Evolutionary conservation across 768 basidiomycete species (phyloP).

Genomic region (Suillus ampliporus): DNA sequence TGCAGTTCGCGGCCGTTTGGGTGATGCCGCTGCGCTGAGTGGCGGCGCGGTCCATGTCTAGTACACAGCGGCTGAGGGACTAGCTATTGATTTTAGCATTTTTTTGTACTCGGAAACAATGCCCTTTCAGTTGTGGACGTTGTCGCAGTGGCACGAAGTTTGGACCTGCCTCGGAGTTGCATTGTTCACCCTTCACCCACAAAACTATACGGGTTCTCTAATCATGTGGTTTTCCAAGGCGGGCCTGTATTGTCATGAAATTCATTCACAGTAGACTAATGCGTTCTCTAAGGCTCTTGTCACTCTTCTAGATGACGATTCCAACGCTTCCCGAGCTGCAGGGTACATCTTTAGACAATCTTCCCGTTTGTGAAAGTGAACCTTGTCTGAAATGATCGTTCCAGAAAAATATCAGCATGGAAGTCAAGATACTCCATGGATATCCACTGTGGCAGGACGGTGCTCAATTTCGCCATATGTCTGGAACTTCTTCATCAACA

Average conservation of each 20-base stretch:
- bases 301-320: constrained; percentile 2
- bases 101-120: constrained; percentile 1
- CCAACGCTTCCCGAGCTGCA: not conserved
- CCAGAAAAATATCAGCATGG: not conserved
- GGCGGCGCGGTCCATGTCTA: constrained; percentile 20
- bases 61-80: not conserved
- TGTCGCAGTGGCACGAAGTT: not conserved
- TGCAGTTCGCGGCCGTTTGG: constrained; percentile 1
- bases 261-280: constrained; percentile 3
- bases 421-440: not conserved
- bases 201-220: not conserved
- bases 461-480: not conserved
- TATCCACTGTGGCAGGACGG: not conserved
- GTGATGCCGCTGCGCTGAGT: not conserved
- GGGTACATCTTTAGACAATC: not conserved
- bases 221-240: not conserved
- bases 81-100: not conserved
- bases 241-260: not conserved
- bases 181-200: not conserved
- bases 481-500: constrained; percentile 3
- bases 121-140: constrained; percentile 2
- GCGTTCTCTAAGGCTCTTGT: not conserved
- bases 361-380: not conserved
- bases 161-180: not conserved
- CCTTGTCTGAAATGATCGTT: constrained; percentile 2